These are phyloP conservation scores for Paramecium caudatum DNA, from an alignment of 73 alveolate species.

Conservation along the genomic window DNA sequence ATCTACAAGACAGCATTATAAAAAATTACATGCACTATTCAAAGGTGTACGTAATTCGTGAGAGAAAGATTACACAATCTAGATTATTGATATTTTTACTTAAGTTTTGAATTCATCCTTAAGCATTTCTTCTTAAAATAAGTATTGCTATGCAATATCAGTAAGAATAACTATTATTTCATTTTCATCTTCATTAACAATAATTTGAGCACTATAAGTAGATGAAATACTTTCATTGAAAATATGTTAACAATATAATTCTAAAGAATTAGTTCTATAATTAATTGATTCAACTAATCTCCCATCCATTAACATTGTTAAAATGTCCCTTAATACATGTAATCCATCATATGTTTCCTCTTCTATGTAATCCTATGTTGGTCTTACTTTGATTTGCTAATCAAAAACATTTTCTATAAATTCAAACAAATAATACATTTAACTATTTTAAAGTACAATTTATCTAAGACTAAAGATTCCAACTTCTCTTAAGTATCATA, in stretches of 20 bases:
- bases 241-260: background rate
- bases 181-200: background rate
- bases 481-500: background rate
- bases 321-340: background rate
- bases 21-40: slow-evolving; percentile 24
- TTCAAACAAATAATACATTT: background rate
- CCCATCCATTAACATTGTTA: background rate
- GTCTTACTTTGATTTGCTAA: background rate
- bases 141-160: background rate
- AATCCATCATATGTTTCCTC: background rate
- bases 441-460: background rate
- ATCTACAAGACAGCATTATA: background rate
- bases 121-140: background rate
- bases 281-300: background rate
- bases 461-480: background rate
- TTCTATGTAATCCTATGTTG: background rate
- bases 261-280: background rate
- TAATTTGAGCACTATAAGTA: background rate
- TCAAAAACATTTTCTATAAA: background rate
- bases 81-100: background rate
- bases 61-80: slow-evolving; percentile 31
- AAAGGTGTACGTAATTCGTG: slow-evolving; percentile 62
- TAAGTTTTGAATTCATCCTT: slow-evolving; percentile 32
- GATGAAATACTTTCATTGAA: background rate
- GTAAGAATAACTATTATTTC: background rate